These are phyloP conservation scores for Clonostachys sp. DNA, from an alignment of 2,329 filamentous ascomycete species.

Conservation along the genomic window DNA sequence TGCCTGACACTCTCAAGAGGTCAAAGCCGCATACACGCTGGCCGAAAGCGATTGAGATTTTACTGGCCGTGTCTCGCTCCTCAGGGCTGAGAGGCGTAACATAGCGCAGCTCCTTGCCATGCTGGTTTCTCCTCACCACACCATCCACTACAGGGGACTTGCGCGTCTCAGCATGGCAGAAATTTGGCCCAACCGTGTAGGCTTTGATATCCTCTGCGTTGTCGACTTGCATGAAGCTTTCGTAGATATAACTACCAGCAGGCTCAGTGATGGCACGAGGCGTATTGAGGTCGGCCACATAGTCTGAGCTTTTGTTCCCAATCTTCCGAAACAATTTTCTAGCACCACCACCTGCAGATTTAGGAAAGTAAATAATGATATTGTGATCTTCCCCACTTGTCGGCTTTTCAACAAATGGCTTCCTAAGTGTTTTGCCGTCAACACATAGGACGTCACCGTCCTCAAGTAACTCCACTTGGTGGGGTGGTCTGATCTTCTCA, in stretches of 20 bases:
- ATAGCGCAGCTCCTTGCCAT: conserved; percentile 95
- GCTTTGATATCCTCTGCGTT: conserved; percentile 98
- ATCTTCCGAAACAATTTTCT: conserved; percentile 93
- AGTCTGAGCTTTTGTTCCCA: conserved; percentile 98
- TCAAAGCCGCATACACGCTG: conserved; percentile 97
- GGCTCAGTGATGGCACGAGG: conserved; percentile 81
- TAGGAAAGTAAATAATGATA: conserved; percentile 95
- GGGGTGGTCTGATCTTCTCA: conserved; percentile 57
- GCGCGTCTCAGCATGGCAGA: conserved; percentile 93
- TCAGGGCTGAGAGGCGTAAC: conserved; percentile 79
- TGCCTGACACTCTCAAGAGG: conserved; percentile 78
- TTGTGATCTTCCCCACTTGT: conserved; percentile 99
- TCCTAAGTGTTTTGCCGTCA: conserved; percentile 75
- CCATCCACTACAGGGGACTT: conserved; percentile 98
- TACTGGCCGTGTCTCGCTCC: conserved; percentile 81
- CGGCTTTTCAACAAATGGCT: conserved; percentile 97
- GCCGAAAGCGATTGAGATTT: conserved; percentile 87
- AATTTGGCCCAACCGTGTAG: conserved; percentile 89
- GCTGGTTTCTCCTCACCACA: conserved; percentile 89
- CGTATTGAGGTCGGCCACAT: conserved; percentile 68
- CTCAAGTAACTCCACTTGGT: conserved; percentile 79
- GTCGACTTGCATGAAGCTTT: conserved; percentile 94
- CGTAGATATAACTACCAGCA: conserved; percentile 86
- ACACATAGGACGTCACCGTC: conserved; percentile 85
- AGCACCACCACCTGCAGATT: conserved; percentile 80